phyloP scores from a whole-genome alignment of 2,329 filamentous ascomycete species.

The Fusarium clavum region DNA sequence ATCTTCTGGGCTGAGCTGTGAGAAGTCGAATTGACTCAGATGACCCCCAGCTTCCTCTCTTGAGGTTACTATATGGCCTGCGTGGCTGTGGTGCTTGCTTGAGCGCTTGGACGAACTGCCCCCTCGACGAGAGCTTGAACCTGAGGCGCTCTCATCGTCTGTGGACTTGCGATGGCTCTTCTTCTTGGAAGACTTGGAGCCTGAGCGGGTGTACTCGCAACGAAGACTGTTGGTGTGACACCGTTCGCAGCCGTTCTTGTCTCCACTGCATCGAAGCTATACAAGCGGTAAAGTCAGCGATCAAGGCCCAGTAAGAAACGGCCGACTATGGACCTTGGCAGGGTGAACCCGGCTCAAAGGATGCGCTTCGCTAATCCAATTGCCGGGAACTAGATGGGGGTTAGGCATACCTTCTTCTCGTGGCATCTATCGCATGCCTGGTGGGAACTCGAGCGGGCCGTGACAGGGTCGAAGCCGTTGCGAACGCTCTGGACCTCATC shows the following conservation, averaged over 20 bases:
- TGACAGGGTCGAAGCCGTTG: conserved; percentile 52
- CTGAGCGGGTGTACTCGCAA: conserved; percentile 53
- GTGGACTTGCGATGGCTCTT: conserved; percentile 43
- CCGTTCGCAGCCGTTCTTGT: conserved; percentile 53
- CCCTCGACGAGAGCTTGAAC: conserved; percentile 36
- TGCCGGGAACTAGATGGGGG: not conserved
- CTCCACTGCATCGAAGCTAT: conserved; percentile 54
- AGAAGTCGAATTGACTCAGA: conserved; percentile 47
- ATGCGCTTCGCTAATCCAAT: not conserved
- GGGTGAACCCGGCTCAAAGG: not conserved
- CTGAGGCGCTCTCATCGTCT: conserved; percentile 37
- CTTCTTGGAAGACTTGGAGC: conserved; percentile 49
- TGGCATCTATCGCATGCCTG: conserved; percentile 55
- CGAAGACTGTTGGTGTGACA: conserved; percentile 48
- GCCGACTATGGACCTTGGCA: conserved; percentile 12
- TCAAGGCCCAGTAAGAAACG: not conserved
- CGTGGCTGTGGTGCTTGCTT: conserved; percentile 35
- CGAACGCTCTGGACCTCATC: conserved; percentile 54
- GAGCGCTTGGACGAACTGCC: conserved; percentile 41
- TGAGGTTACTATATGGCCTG: conserved; percentile 30
- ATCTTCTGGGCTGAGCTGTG: conserved; percentile 47
- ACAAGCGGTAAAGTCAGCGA: conserved; percentile 18
- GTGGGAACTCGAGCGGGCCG: conserved; percentile 54
- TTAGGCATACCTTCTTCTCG: conserved; percentile 53
- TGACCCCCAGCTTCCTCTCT: conserved; percentile 40